Evolutionary conservation across 2,329 filamentous ascomycete genomes (phyloP), one percentile per base, ranked within the genome.

Genomic region (Cercospora citrullina): DNA sequence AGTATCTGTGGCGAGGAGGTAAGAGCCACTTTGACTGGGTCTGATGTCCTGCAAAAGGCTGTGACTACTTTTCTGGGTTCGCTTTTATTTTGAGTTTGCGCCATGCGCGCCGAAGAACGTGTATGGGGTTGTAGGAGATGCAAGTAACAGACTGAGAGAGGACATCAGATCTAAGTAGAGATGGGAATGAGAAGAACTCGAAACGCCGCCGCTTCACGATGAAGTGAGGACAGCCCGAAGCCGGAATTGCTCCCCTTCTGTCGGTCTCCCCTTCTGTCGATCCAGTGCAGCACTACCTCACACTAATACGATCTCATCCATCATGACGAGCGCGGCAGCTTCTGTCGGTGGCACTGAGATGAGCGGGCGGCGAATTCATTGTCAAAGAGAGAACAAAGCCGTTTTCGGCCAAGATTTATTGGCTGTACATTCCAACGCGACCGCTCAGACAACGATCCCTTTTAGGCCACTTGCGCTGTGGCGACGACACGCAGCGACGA

Each of bases 391-490:
- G 61, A 8, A 63, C 61, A 63, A 63, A 64, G 62, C 48, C 51
- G 62, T 18, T 64, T 55, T 18, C 31, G 62, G 62, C 30, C 12
- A 60, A 26, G 61, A 28, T 21, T 14, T 31, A 30, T 33, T 21
- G 42, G 28, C 48, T 26, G 30, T 16, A 68, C 60, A 68, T 68
- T 68, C 66, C 61, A 68, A 57, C 30, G 61, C 65, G 55, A 60
- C 51, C 61, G 42, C 48, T 28, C 31, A 23, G 45, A 51, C 61
- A 64, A 64, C 66, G 33, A 31, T 9, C 64, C 45, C 45, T 55
- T 36, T 65, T n/a, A 42, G 36, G 12, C 58, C 71, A 68, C 81
- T 81, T 69, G 83, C 73, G 57, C 68, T 23, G 60, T 30, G 60
- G 36, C 39, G 39, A 51, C 53, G 26, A 58, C 28, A 26, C 18